Evolutionary conservation across 2,329 filamentous ascomycete genomes (phyloP).

Genomic region (Kalmusia sp.): DNA sequence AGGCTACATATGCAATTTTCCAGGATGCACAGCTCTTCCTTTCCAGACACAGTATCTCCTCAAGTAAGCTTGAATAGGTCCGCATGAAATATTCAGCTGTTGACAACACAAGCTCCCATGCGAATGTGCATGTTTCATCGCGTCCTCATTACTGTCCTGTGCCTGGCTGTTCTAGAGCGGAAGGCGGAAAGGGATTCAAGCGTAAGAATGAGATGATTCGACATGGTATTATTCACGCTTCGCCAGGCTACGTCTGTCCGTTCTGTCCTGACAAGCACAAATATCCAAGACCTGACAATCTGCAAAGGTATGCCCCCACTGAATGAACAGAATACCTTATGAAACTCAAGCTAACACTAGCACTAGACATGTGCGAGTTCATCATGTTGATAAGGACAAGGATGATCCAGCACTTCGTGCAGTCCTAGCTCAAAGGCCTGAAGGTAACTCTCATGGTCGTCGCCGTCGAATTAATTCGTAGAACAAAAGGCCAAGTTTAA

Average conservation of each 20-base stretch:
- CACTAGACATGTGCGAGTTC: constrained; percentile 90
- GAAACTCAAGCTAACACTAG: background rate
- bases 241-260: constrained; percentile 93
- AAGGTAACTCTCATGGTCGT: no score
- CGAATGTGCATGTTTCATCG: constrained; percentile 69
- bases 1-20: no score
- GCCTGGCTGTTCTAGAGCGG: constrained; percentile 62
- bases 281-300: constrained; percentile 93
- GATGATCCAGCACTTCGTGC: constrained; percentile 83
- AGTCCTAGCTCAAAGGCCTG: constrained; percentile 83
- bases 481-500: no score
- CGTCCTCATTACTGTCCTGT: constrained; percentile 71
- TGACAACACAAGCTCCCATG: constrained; percentile 78
- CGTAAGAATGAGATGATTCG: constrained; percentile 74
- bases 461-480: no score
- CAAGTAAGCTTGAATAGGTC: no score
- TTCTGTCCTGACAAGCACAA: constrained; percentile 96
- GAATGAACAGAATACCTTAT: no score
- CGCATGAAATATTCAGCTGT: no score
- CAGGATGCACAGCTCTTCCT: no score
- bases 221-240: constrained; percentile 89
- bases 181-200: constrained; percentile 71
- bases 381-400: constrained; percentile 88
- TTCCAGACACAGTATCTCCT: no score
- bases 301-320: constrained; percentile 91